Base-by-base conservation (phyloP, 352 stramenopile genomes). In the Elongisporangium undulatum region DNA sequence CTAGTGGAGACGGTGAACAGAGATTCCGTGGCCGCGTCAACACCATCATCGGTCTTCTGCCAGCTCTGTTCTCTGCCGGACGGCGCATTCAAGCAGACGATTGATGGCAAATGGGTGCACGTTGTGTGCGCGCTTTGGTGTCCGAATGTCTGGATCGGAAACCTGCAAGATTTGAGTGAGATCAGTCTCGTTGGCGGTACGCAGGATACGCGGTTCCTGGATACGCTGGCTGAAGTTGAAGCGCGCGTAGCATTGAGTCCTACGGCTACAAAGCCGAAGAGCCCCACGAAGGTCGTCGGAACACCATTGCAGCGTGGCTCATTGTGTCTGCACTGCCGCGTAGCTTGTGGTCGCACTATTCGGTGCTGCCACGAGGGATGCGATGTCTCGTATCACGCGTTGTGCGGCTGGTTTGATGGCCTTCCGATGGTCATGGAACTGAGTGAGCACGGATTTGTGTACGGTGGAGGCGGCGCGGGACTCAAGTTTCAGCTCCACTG, bases 71-170 rank as follows among this genome's bases (percentile, higher is more conserved):
- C 88, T n/a, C 61, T 93, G 19, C 62, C 74, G 8, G 84, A 96
- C 24, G 89, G 89, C 17, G 89, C 89, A 8, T 90, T 97, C 53
- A 97, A 97, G 64, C 71, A 73, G 19, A 95, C 87, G 0, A 66
- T 91, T 24, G 87, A 95, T 58, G 83, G 79, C 3, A 94, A 92
- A 50, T 97, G 87, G 86, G 87, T 95, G 0, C 90, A 97, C 39
- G 75, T 96, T 5, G 77, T 94, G 12, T 97, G 90, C 53, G 84
- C 85, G n/a, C 55, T 97, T n/a, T 95, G 87, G 81, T 92, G 82
- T 51, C 90, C 90, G 4, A 90, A 87, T 49, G 77, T 92, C 4
- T 94, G 82, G 73, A 93, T 97, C 61, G 85, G 75, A 2, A 89
- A 96, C 56, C 63, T 96, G 16, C 80, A 81, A 19, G 73, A 75